Percentiles rank a stretch among this genome's conserved stretches.
These are phyloP conservation scores for Epichloe gansuensis DNA, from an alignment of 2,329 filamentous ascomycete species.

Conservation along the genomic window DNA sequence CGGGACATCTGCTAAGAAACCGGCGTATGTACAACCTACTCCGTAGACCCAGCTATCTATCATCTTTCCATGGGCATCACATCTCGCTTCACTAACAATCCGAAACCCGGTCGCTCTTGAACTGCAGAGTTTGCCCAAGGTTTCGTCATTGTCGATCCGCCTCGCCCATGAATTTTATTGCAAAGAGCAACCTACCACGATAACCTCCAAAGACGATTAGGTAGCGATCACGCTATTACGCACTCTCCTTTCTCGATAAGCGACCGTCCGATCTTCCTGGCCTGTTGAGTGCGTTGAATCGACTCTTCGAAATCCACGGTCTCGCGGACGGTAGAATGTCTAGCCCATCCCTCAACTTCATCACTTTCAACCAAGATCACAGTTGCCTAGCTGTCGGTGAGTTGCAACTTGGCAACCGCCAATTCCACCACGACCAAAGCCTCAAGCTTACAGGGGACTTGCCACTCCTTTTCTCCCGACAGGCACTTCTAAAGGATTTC, in stretches of 20 bases:
- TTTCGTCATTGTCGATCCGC: neutral
- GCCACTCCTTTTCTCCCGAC: neutral
- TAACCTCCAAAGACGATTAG: neutral
- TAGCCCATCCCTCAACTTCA: constrained; percentile 77
- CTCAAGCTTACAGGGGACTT: constrained; percentile 1
- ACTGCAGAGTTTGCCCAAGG: neutral
- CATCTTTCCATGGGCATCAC: neutral
- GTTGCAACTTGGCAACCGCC: constrained; percentile 19
- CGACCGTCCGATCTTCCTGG: neutral
- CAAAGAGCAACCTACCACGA: neutral
- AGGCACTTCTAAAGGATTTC: constrained; percentile 90
- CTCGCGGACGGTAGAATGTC: constrained; percentile 38
- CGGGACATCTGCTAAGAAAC: neutral
- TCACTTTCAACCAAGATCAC: constrained; percentile 98
- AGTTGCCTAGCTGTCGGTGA: constrained; percentile 89
- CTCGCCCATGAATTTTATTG: neutral
- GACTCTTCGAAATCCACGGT: neutral
- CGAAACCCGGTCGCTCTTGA: neutral
- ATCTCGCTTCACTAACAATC: neutral
- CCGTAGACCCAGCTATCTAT: too few relatives aligned
- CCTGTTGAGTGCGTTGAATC: neutral
- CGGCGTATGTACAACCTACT: too few relatives aligned
- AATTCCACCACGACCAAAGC: neutral
- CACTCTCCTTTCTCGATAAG: neutral
- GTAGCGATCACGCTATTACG: neutral